phyloP scores from a whole-genome alignment of 2,329 filamentous ascomycete genomes.

The Trichoderma atroviride region DNA sequence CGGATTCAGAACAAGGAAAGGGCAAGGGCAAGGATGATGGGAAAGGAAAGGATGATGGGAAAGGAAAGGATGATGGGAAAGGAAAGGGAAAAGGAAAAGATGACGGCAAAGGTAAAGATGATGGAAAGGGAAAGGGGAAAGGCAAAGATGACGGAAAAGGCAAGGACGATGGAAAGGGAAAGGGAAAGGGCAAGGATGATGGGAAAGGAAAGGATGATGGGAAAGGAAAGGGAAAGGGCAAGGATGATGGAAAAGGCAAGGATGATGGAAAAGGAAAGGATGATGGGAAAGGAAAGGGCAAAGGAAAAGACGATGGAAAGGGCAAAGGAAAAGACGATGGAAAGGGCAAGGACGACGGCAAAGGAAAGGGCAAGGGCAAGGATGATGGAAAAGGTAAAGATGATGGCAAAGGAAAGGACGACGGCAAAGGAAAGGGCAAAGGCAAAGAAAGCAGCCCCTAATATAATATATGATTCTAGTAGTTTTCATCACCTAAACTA shows the following conservation, averaged over 20 bases:
- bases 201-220: background rate
- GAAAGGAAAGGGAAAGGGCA: background rate
- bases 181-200: background rate
- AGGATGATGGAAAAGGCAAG: background rate
- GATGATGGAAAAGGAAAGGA: background rate
- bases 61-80: background rate
- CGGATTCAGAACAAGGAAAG: background rate
- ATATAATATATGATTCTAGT: background rate
- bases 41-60: background rate
- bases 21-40: background rate
- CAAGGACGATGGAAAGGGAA: background rate
- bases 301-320: background rate
- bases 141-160: background rate
- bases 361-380: background rate
- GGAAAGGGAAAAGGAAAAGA: background rate
- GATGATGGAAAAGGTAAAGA: background rate
- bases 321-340: background rate
- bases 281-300: background rate
- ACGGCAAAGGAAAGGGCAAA: background rate
- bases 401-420: background rate
- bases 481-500: too few relatives aligned
- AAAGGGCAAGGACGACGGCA: background rate
- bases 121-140: background rate
- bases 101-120: background rate
- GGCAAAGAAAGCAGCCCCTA: background rate